Evolutionary conservation across 164 flowering plant genomes (phyloP), one percentile per base, ranked within the genome.

Genomic region (Tinospora cordifolia): DNA sequence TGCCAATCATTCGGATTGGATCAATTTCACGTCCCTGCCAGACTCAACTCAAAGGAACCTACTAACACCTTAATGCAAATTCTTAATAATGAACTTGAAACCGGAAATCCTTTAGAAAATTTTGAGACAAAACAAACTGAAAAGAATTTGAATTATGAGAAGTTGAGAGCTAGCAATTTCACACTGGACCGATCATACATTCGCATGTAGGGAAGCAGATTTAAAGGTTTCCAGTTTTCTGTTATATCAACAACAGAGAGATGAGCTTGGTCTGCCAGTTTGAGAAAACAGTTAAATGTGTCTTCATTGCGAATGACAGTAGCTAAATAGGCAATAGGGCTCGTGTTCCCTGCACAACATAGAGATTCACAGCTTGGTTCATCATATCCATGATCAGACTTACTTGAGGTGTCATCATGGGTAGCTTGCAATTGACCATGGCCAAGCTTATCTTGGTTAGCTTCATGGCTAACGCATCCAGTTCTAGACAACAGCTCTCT

Each of bases 181-280:
- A 94, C 76, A 69, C 70, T 79, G 1, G 92, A 72, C 44, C 88
- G 73, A 51, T 82, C 78, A 67, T 90, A 94, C 2, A 95, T 86
- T 62, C 67, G 78, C 89, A 94, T 81, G 72, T 88, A 94, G 44
- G 97, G 96, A 67, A 92, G 88, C 63, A 92, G 79, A 71, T 82
- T 72, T 63, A 82, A 40, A 2, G 86, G 87, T 75, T 72, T 79
- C 34, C 67, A 36, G 15, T 58, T 58, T 60, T 83, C 83, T n/a
- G 97, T 86, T 17, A 90, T 27, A 71, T 94, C 94, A 1, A 79
- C 70, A 65, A 92, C 82, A 13, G 59, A 15, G 51, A 94, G 87
- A 26, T 80, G 79, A 3, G 88, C 88, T 71, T 85, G 68, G 19
- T 80, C 71, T 49, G 88, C 84, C 58, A 87, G 71, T 63, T 34